These are phyloP conservation scores for Poa annua DNA, from an alignment of 176 grass and related monocot species.

Conservation along the genomic window DNA sequence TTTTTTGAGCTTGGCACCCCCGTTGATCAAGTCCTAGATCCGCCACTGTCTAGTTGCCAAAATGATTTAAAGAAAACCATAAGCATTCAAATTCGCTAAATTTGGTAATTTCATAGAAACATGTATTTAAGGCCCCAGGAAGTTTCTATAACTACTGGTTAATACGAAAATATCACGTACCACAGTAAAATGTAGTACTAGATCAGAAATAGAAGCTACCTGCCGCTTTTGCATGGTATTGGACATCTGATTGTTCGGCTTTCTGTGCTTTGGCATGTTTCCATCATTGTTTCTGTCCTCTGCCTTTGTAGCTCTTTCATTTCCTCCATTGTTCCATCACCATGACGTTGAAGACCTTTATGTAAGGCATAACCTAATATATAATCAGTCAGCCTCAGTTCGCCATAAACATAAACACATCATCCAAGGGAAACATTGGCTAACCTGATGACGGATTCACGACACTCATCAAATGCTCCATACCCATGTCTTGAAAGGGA, in stretches of 20 bases:
- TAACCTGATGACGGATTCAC: slow-evolving; percentile 54
- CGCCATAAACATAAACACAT: neutral
- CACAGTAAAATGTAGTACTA: neutral
- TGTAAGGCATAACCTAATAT: neutral
- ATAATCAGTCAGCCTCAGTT: neutral
- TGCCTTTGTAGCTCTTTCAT: slow-evolving; percentile 45
- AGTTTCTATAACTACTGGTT: neutral
- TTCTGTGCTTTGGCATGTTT: slow-evolving; percentile 50
- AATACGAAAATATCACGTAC: neutral
- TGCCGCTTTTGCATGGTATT: slow-evolving; percentile 54
- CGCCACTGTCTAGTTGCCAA: no score
- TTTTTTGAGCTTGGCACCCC: no score
- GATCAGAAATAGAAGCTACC: slow-evolving; percentile 38
- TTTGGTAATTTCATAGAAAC: neutral
- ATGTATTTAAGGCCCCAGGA: neutral
- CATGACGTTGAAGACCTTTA: slow-evolving; percentile 36
- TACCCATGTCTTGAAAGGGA: slow-evolving; percentile 43
- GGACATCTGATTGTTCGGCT: slow-evolving; percentile 51
- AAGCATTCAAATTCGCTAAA: neutral
- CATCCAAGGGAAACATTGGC: neutral
- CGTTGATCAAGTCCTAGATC: no score
- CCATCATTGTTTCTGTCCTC: slow-evolving; percentile 43
- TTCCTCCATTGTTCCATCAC: slow-evolving; percentile 35
- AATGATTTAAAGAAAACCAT: neutral
- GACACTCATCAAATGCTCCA: slow-evolving; percentile 43